Evolutionary conservation across 176 grass and related monocot genomes (phyloP), one percentile per base, ranked within the genome.

Genomic region (Cocos nucifera): DNA sequence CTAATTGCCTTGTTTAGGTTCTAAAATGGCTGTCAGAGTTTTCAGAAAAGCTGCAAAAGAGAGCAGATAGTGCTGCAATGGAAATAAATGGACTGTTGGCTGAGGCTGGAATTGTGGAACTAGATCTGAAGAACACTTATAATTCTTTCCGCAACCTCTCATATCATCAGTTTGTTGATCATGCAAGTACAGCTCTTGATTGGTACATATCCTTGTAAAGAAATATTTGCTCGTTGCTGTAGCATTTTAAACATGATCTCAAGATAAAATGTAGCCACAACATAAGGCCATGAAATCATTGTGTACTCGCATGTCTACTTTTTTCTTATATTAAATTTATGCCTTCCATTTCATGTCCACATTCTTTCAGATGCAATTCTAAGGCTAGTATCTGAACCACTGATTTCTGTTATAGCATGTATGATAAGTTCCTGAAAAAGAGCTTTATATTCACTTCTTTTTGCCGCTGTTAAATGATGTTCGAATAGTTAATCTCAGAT

Each of bases 121-220:
- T 93, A 28, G 83, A 87, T 55, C 68, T 93, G 88, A 87, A 87
- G 74, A 81, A 79, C 35, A 64, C 88, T 0, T 15, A 78, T 12
- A 50, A 65, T 57, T 75, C 73, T 10, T 83, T 87, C 17, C 63
- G 75, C 49, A 73, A 73, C 54, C 63, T 93, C 14, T 77, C 69
- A 17, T 54, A 57, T 49, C 58, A 80, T 67, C 64, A 69, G 25
- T 77, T 73, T 19, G 81, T 78, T 78, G 77, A 93, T 61, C 80
- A 87, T 93, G 83, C 88, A 93, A 93, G 88, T 93, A 66, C 67
- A 78, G n/a, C 27, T 87, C 57, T 53, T 50, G 49, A 69, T 79
- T 19, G 60, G 20, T 81, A 63, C 28, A 75, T 24, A 17, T 72
- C 17, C 18, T 39, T 54, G 25, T 19, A 30, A 27, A 28, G 18